Conservation (phyloP, 768 basidiomycete species). For the Gautieria morchelliformis region DNA sequence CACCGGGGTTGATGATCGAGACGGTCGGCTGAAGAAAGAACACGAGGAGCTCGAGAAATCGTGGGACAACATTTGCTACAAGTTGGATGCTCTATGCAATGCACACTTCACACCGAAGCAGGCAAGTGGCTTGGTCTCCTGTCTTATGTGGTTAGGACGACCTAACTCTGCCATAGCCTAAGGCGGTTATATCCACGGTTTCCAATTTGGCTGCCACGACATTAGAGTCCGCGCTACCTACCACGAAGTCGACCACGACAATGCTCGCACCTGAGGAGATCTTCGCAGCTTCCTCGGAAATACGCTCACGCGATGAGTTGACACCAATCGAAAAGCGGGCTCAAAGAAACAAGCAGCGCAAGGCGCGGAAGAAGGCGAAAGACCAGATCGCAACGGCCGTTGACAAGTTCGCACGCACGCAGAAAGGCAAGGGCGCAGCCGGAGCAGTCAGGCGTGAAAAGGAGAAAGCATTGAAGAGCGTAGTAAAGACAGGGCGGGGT, state of each 20-base stretch:
- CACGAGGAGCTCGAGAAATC: conserved; percentile 76
- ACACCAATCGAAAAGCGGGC: conserved; percentile 78
- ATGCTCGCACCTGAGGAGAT: conserved; percentile 95
- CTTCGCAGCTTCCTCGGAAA: conserved; percentile 49
- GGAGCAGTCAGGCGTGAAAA: conserved; percentile 67
- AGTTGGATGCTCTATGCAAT: conserved; percentile 90
- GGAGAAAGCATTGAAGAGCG: conserved; percentile 66
- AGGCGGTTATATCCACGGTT: conserved; percentile 75
- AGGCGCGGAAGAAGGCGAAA: conserved; percentile 58
- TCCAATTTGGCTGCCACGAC: conserved; percentile 73
- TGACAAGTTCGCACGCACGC: conserved; percentile 48
- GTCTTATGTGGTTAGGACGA: background rate
- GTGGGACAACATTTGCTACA: conserved; percentile 81
- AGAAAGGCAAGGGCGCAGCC: conserved; percentile 32
- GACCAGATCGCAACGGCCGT: conserved; percentile 43
- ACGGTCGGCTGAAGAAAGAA: conserved; percentile 81
- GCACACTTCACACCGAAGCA: conserved; percentile 92
- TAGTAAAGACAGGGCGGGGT: conserved; percentile 78
- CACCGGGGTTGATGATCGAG: conserved; percentile 58
- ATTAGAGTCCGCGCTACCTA: conserved; percentile 87
- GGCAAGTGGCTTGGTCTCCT: conserved; percentile 35
- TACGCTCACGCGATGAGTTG: conserved; percentile 67
- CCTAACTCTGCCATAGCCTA: conserved; percentile 49
- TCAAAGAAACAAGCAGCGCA: conserved; percentile 57
- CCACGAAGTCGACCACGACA: conserved; percentile 58